These are phyloP conservation scores for Fusarium subtropicale DNA, from an alignment of 2,329 filamentous ascomycete species.

Conservation along the genomic window DNA sequence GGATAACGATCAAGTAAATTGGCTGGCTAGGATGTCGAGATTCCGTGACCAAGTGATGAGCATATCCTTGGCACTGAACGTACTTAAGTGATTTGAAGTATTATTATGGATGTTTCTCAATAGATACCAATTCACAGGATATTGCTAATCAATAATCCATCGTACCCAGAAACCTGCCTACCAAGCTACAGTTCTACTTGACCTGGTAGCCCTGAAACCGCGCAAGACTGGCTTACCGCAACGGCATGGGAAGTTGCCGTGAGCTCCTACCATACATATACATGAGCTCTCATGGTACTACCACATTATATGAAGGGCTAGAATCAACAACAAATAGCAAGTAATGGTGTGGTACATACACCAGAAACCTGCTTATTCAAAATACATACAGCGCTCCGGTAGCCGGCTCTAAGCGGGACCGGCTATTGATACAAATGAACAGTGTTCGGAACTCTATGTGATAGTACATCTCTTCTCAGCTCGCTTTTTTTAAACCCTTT, in stretches of 20 bases:
- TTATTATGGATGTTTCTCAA: not conserved
- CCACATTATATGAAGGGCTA: not conserved
- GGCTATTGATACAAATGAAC: conserved; percentile 50
- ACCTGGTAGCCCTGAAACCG: not conserved
- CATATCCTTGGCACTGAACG: not conserved
- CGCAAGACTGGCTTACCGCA: not conserved
- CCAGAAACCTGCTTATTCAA: conserved; percentile 20
- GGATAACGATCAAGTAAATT: not conserved
- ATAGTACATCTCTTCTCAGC: conserved; percentile 54
- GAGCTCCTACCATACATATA: too few relatives aligned
- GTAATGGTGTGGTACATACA: conserved; percentile 2
- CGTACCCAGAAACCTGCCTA: not conserved
- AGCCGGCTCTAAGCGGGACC: conserved; percentile 24
- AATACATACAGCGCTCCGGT: conserved; percentile 36
- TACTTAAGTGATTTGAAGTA: not conserved
- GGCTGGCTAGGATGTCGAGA: not conserved
- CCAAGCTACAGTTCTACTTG: not conserved
- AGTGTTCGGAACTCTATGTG: conserved; percentile 51
- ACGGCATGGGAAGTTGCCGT: too few relatives aligned
- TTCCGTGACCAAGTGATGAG: not conserved
- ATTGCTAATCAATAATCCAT: not conserved
- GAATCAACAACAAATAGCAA: conserved; percentile 4
- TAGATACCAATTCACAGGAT: not conserved
- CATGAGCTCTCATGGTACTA: not conserved
- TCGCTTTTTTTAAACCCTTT: conserved; percentile 49